Conservation (phyloP, 345 rosid species). For the Raphanus sativus region DNA sequence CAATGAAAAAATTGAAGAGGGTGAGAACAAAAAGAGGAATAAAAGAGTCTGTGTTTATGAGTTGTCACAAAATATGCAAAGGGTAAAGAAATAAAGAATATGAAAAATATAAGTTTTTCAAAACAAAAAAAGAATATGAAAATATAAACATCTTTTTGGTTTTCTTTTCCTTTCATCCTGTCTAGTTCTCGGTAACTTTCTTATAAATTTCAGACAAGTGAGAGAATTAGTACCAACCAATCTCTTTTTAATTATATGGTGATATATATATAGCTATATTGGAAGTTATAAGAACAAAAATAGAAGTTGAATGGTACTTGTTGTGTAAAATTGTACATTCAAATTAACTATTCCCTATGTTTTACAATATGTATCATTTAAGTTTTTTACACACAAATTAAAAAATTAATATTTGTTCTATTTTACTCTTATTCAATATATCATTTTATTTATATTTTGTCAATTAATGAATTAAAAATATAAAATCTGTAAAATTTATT, state of each 20-base stretch:
- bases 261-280: not conserved
- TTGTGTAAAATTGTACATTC: not conserved
- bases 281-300: too few relatives aligned
- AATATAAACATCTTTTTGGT: not conserved
- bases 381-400: too few relatives aligned
- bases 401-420: too few relatives aligned
- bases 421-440: too few relatives aligned
- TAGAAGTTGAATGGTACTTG: not conserved
- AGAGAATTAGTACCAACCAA: conserved; percentile 33
- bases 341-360: not conserved
- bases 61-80: conserved; percentile 34
- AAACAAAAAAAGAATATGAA: conserved; percentile 10
- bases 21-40: conserved; percentile 20
- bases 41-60: conserved; percentile 19
- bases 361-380: too few relatives aligned
- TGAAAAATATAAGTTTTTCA: not conserved
- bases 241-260: not conserved
- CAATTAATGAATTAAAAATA: too few relatives aligned
- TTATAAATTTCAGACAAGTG: conserved; percentile 22
- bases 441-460: too few relatives aligned
- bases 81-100: conserved; percentile 14
- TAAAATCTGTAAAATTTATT: too few relatives aligned
- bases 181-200: conserved; percentile 34
- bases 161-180: conserved; percentile 17
- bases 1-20: not conserved